Conservation (phyloP, 164 flowering plant genomes). For the Macadamia tetraphylla region DNA sequence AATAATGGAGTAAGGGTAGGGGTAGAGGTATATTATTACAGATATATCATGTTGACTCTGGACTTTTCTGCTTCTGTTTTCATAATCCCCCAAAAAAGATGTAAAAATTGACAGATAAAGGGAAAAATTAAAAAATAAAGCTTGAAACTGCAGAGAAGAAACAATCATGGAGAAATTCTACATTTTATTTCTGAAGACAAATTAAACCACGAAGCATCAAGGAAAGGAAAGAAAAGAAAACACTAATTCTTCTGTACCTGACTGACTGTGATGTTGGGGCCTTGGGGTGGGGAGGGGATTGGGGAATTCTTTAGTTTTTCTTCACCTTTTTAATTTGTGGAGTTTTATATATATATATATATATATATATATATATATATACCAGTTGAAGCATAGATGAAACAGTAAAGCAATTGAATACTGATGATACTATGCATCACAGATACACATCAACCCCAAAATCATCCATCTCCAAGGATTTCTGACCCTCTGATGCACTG, state of each 20-base stretch:
- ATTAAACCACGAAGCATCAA: background rate
- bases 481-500: too few relatives aligned
- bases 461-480: too few relatives aligned
- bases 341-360: too few relatives aligned
- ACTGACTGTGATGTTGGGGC: background rate
- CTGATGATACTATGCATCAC: too few relatives aligned
- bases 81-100: conserved; percentile 1
- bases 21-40: conserved; percentile 22
- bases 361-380: too few relatives aligned
- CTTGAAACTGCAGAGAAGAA: conserved; percentile 12
- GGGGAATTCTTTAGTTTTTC: background rate
- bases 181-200: background rate
- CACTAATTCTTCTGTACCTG: background rate
- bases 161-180: conserved; percentile 23
- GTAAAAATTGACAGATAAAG: background rate
- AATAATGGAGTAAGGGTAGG: conserved; percentile 6
- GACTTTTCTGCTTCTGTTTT: conserved; percentile 21
- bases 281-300: too few relatives aligned
- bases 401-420: too few relatives aligned
- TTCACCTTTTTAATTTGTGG: too few relatives aligned
- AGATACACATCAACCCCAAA: too few relatives aligned
- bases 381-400: too few relatives aligned
- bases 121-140: background rate
- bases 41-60: conserved; percentile 33
- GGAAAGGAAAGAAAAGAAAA: background rate